Conservation (phyloP, 352 stramenopile species). For the Thalassiosira livingstoniorum region DNA sequence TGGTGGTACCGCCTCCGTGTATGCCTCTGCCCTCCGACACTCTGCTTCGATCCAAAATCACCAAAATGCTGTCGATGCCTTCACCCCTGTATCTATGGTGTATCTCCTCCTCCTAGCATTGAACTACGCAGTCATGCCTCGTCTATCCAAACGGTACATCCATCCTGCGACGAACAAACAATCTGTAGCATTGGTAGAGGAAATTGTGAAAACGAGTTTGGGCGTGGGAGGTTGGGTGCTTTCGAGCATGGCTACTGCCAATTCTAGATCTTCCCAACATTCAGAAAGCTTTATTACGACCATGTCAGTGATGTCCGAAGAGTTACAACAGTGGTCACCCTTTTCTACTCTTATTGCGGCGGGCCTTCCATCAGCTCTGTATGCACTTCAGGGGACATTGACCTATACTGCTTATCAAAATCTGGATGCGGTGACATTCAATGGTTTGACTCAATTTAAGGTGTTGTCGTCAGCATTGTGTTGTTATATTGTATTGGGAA, state of each 20-base stretch:
- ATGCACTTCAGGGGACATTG: constrained; percentile 71
- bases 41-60: constrained; percentile 8
- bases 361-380: constrained; percentile 67
- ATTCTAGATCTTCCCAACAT: background rate
- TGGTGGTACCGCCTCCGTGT: constrained; percentile 63
- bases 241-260: constrained; percentile 1
- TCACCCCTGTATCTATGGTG: constrained; percentile 61
- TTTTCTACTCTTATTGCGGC: constrained; percentile 56
- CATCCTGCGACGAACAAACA: constrained; percentile 58
- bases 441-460: constrained; percentile 81
- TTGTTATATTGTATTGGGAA: constrained; percentile 74
- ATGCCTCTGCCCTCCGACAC: constrained; percentile 53
- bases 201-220: constrained; percentile 70
- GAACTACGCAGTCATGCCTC: constrained; percentile 71
- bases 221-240: constrained; percentile 51
- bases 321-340: constrained; percentile 59
- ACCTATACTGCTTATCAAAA: constrained; percentile 74
- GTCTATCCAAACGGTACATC: constrained; percentile 65
- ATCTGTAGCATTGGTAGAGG: constrained; percentile 65
- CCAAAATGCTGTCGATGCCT: constrained; percentile 22
- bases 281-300: constrained; percentile 1
- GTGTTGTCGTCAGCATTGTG: constrained; percentile 73
- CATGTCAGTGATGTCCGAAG: constrained; percentile 23
- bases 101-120: constrained; percentile 72
- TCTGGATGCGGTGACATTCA: constrained; percentile 74